These are phyloP conservation scores for Lipomyces japonicus DNA, from an alignment of 805 yeast genomes.

Conservation along the genomic window DNA sequence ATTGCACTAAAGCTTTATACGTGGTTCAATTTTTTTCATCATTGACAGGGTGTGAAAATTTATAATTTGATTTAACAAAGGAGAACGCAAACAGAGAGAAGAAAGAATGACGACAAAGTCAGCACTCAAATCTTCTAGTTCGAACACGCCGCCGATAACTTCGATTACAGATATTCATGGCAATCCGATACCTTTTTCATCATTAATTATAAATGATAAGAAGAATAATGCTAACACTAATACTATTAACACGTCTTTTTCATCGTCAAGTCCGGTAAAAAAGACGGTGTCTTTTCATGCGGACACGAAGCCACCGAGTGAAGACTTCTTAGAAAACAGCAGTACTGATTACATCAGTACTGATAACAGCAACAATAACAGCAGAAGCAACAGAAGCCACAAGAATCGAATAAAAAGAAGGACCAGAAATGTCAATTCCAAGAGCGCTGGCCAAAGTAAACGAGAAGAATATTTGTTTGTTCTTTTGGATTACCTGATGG, in stretches of 20 bases:
- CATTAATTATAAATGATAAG: too few relatives aligned
- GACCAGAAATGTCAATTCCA: too few relatives aligned
- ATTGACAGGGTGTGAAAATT: too few relatives aligned
- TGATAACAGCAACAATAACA: not conserved
- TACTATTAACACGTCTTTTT: constrained; percentile 2
- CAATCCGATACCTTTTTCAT: constrained; percentile 1
- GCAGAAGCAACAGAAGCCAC: not conserved
- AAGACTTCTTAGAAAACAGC: not conserved
- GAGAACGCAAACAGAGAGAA: not conserved
- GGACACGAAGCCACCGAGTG: constrained; percentile 25
- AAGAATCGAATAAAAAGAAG: not conserved
- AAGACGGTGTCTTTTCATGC: constrained; percentile 20
- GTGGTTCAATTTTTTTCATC: too few relatives aligned
- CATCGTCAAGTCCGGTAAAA: too few relatives aligned
- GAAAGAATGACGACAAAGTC: constrained; percentile 6
- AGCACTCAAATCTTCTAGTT: constrained; percentile 8
- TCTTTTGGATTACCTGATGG: constrained; percentile 33
- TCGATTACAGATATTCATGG: constrained; percentile 6
- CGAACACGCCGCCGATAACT: constrained; percentile 8
- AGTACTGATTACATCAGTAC: not conserved
- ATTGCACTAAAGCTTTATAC: too few relatives aligned
- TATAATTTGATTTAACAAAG: not conserved
- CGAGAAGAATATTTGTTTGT: constrained; percentile 32
- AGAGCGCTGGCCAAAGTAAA: too few relatives aligned
- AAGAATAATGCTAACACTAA: too few relatives aligned